Evolutionary conservation across 345 rosid species (phyloP).

Genomic region (Eucalyptus pumila): DNA sequence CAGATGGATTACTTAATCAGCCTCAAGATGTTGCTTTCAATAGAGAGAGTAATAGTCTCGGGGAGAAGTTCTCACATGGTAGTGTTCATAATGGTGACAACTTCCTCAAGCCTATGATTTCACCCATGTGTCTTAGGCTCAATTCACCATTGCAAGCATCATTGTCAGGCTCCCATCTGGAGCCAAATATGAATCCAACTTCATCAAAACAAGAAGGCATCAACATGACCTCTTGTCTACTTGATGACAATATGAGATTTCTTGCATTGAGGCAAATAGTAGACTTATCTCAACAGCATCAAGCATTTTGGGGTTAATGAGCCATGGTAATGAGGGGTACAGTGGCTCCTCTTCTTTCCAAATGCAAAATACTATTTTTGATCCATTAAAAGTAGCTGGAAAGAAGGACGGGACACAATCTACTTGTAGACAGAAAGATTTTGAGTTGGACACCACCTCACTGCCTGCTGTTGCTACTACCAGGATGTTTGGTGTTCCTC

Average conservation of each 20-base stretch:
- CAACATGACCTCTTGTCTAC: neutral
- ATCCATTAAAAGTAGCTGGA: constrained; percentile 4
- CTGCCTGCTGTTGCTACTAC: neutral
- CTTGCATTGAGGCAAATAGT: constrained; percentile 26
- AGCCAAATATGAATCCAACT: constrained; percentile 2
- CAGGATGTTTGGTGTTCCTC: neutral
- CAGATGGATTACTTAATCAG: neutral
- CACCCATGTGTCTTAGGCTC: neutral
- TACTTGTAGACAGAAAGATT: neutral
- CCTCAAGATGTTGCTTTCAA: neutral
- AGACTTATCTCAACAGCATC: constrained; percentile 16
- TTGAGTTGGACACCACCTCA: constrained; percentile 1
- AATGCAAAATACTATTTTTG: constrained; percentile 3
- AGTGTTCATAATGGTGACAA: constrained; percentile 1
- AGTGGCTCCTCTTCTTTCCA: constrained; percentile 1
- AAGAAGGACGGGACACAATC: neutral
- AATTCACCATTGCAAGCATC: constrained; percentile 4
- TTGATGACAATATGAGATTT: constrained; percentile 29
- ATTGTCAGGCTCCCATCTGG: constrained; percentile 1
- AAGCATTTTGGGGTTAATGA: constrained; percentile 10
- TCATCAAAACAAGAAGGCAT: neutral
- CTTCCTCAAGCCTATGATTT: neutral
- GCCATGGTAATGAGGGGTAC: constrained; percentile 1
- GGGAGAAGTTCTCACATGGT: neutral
- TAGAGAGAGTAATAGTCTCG: neutral